A percentile compares a stretch with the other conserved stretches of the same genome.
phyloP scores from a whole-genome alignment of 768 basidiomycete genomes.

The Ephemerocybe angulata region DNA sequence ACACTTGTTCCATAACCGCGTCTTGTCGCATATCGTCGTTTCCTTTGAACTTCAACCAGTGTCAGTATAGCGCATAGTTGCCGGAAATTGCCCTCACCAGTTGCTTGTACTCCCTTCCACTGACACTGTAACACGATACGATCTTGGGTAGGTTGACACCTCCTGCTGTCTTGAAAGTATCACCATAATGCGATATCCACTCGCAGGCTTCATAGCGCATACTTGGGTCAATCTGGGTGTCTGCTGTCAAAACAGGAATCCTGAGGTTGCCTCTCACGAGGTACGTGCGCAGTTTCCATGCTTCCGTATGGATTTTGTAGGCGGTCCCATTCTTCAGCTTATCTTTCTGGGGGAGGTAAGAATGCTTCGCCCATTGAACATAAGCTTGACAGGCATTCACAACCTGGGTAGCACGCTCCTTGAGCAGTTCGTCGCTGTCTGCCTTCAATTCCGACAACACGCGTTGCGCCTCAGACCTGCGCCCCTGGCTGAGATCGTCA shows the following conservation, averaged over 20 bases:
- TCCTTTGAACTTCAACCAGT: conserved; percentile 87
- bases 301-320: too few relatives aligned
- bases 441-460: too few relatives aligned
- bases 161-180: conserved; percentile 60
- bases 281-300: conserved; percentile 26
- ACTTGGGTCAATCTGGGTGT: conserved; percentile 66
- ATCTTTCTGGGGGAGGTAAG: too few relatives aligned
- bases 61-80: too few relatives aligned
- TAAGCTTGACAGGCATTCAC: conserved; percentile 62
- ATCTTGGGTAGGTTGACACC: conserved; percentile 86
- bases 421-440: conserved; percentile 35
- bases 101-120: conserved; percentile 69
- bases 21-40: conserved; percentile 94
- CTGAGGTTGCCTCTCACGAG: conserved; percentile 3
- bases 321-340: too few relatives aligned
- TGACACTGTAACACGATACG: conserved; percentile 59
- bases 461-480: too few relatives aligned
- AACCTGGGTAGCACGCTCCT: conserved; percentile 45
- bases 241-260: conserved; percentile 83
- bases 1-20: conserved; percentile 98
- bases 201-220: conserved; percentile 64
- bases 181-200: conserved; percentile 64
- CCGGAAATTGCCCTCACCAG: too few relatives aligned
- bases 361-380: conserved; percentile 68
- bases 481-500: too few relatives aligned